These are phyloP conservation scores for Diaporthe ampelina DNA, from an alignment of 2,329 filamentous ascomycete genomes.

Conservation along the genomic window DNA sequence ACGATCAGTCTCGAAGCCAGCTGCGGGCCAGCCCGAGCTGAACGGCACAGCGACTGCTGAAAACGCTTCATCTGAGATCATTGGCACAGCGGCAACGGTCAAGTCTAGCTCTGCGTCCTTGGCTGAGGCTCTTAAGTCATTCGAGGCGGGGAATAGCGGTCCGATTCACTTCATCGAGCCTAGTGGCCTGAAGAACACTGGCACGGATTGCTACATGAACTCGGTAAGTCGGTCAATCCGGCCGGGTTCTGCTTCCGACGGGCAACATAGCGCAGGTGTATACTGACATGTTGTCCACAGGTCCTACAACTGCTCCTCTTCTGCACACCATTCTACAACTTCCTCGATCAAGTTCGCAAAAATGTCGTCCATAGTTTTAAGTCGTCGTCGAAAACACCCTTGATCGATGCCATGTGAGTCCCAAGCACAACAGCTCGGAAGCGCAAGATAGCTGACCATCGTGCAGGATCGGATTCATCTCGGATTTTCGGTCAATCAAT, in stretches of 20 bases:
- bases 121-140: slow-evolving; percentile 82
- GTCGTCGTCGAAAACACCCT: slow-evolving; percentile 80
- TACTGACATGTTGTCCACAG: slow-evolving; percentile 59
- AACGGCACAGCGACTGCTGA: slow-evolving; percentile 47
- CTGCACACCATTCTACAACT: slow-evolving; percentile 94
- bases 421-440: neutral
- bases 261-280: slow-evolving; percentile 40
- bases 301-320: slow-evolving; percentile 96
- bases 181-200: slow-evolving; percentile 93
- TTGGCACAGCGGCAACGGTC: slow-evolving; percentile 53
- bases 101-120: slow-evolving; percentile 71
- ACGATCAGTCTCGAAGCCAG: slow-evolving; percentile 43
- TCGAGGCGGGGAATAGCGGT: slow-evolving; percentile 74
- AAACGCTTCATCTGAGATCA: slow-evolving; percentile 44
- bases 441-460: slow-evolving; percentile 31
- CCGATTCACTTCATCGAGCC: slow-evolving; percentile 90
- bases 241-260: neutral
- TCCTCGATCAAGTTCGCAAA: slow-evolving; percentile 88
- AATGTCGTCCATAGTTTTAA: slow-evolving; percentile 92
- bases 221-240: slow-evolving; percentile 75
- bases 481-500: slow-evolving; percentile 89
- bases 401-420: slow-evolving; percentile 92
- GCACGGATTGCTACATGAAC: slow-evolving; percentile 99
- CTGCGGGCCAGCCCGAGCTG: slow-evolving; percentile 43
- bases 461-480: slow-evolving; percentile 91